These are phyloP conservation scores for Lipomyces anomalus DNA, from an alignment of 805 yeast species.

Conservation along the genomic window DNA sequence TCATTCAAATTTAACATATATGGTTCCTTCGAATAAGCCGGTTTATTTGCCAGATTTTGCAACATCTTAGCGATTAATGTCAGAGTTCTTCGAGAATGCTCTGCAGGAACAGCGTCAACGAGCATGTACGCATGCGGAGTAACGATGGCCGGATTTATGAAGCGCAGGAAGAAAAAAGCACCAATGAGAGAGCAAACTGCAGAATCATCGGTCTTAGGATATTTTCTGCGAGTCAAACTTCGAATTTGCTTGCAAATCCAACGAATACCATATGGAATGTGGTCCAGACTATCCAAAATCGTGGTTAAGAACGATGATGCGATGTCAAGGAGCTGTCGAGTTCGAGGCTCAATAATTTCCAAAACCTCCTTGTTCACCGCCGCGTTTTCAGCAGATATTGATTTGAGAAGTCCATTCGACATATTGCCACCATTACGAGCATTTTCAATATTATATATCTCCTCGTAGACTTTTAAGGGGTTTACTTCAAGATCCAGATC, in stretches of 20 bases:
- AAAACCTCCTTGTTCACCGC: conserved; percentile 30
- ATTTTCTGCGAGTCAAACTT: conserved; percentile 50
- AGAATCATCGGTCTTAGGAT: conserved; percentile 48
- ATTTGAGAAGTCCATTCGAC: conserved; percentile 10
- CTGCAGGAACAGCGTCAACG: conserved; percentile 35
- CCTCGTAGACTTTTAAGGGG: conserved; percentile 32
- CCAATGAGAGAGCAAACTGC: conserved; percentile 51
- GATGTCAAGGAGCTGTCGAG: conserved; percentile 22
- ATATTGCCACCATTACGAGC: conserved; percentile 10
- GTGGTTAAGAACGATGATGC: conserved; percentile 41
- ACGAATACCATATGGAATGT: conserved; percentile 66
- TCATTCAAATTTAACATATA: conserved; percentile 29
- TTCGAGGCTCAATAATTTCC: conserved; percentile 30
- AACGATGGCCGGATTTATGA: conserved; percentile 83
- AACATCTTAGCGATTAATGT: conserved; percentile 76
- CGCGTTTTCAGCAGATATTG: conserved; percentile 32
- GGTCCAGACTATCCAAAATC: conserved; percentile 49
- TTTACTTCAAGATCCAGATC: conserved; percentile 32
- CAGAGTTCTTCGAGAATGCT: conserved; percentile 53
- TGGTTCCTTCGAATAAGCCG: conserved; percentile 53
- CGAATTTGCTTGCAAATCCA: conserved; percentile 64
- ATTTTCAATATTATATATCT: too few relatives aligned
- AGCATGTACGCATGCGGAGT: conserved; percentile 63
- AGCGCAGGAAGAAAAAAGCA: conserved; percentile 74
- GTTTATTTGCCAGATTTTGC: conserved; percentile 82